A percentile compares a stretch with the other conserved stretches of the same genome.
These are phyloP conservation scores for Pulicaria dysenterica DNA, from an alignment of 129 eudicot genomes.

Conservation along the genomic window DNA sequence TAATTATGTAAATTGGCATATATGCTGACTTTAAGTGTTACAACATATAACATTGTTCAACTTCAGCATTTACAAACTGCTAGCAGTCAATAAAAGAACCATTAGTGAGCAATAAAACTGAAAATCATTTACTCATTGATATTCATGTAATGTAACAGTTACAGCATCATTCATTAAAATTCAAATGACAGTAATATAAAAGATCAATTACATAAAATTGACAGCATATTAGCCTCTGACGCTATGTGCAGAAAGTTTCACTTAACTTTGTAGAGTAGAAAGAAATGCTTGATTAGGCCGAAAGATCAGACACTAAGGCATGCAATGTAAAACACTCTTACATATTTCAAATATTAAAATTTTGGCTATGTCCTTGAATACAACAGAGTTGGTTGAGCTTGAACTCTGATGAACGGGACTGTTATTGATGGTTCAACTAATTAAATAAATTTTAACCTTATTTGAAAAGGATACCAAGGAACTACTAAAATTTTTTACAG, in stretches of 20 bases:
- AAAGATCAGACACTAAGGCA: no score
- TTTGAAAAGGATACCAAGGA: not conserved
- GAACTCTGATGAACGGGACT: not conserved
- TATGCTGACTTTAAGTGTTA: not conserved
- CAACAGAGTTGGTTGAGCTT: not conserved
- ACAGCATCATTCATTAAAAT: no score
- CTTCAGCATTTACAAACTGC: not conserved
- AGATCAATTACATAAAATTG: no score
- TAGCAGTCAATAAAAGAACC: not conserved
- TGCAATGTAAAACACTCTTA: no score
- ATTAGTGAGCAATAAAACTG: not conserved
- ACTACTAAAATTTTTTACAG: not conserved
- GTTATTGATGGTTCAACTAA: not conserved
- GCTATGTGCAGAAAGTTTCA: no score
- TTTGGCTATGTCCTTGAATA: no score
- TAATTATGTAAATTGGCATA: not conserved
- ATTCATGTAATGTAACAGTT: not conserved
- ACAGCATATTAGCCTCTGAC: no score
- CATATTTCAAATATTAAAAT: no score
- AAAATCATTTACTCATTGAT: not conserved
- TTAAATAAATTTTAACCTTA: slow-evolving; percentile 1
- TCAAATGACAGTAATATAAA: no score
- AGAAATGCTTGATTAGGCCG: no score
- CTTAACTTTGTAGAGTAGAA: no score
- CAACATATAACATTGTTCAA: not conserved